Base-by-base conservation (phyloP, 305 asterid genomes). In the Fraxinus paxiana region DNA sequence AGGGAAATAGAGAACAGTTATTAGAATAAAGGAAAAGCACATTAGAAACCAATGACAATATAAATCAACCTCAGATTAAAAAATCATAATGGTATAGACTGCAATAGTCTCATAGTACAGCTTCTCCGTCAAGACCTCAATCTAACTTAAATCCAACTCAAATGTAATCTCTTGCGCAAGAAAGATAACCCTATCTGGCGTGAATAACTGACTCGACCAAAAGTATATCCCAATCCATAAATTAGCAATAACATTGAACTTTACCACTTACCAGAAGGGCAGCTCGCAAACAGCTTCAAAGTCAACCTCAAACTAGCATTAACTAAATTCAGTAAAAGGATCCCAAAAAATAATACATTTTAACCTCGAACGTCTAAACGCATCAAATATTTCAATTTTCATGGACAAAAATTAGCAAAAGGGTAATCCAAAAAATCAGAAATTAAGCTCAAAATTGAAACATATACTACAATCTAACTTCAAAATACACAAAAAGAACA, bases 381-480 rank as follows among this genome's bases (percentile, higher is more conserved):
- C 22, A 81, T 70, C 33, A 69, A 15, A 69, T 63, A 80, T 30
- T 34, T 79, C 73, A 22, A 8, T 79, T 15, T 76, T 28, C 24
- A 80, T 54, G 18, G 67, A 56, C 20, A 35, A 18, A 77, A 80
- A 22, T 26, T 37, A 79, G 61, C 43, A 69, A 48, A 74, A 35
- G 38, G 43, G 56, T 30, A 28, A 35, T 43, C 43, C 9, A 59
- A 6, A 10, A 72, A 37, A 48, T 6, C 65, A 65, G 79, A 78
- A 78, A 67, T 51, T 12, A 75, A 75, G 73, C 80, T 46, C 81
- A 79, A 54, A 3, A 71, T 81, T 54, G 54, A 17, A 82, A 33
- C 30, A 33, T 35, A 48, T 63, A 37, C 48, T 48, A 13, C 56
- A 46, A 46, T 46, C 18, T 46, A 46, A 46, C 17, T 46, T 48